Base-by-base conservation (phyloP, 805 yeast species). In the Wickerhamiella cacticola region DNA sequence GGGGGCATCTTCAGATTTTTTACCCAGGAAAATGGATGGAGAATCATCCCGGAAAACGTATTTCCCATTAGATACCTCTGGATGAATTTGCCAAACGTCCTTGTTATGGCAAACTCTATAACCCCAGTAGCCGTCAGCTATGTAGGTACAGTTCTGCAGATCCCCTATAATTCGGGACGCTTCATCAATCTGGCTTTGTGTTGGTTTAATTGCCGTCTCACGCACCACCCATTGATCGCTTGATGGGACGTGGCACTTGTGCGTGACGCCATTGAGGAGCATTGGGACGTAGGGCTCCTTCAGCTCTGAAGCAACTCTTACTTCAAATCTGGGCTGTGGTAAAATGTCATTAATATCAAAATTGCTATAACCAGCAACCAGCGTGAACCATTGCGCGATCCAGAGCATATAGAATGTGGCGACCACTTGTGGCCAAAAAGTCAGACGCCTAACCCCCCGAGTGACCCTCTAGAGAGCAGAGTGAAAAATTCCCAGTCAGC, bases 61-160 rank as follows among this genome's bases (percentile, higher is more conserved):
- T 18, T 24, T 21, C 18, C 25, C 45, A 3, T 21, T 45, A 15
- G 22, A 22, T 22, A 10, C 5, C 8, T 48, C 52, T 3, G 58
- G 52, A 52, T 73, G 79, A 57, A 68, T 73, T 56, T 77, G 82
- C 12, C 68, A 62, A 33, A 77, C 58, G 40, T 68, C 66, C 49
- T 67, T 70, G 5, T 73, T 75, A 50, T 64, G 68, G 55, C 80
- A 75, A 46, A 68, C 69, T 3, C 68, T 71, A 53, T 71, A 75
- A 10, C 72, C 70, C 79, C 80, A 77, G 57, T 74, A 77, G n/a
- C 70, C 72, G 31, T 67, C 59, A 2, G 49, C 41, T 41, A 55
- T 59, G 16, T 52, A 34, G 1, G 65, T 34, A 46, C 71, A 66
- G 10, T 23, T 41, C 3, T 23, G 22, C 5, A 7, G 21, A 16